These are phyloP conservation scores for Durotheca rogersii DNA, from an alignment of 495 filamentous ascomycete species.

Conservation along the genomic window DNA sequence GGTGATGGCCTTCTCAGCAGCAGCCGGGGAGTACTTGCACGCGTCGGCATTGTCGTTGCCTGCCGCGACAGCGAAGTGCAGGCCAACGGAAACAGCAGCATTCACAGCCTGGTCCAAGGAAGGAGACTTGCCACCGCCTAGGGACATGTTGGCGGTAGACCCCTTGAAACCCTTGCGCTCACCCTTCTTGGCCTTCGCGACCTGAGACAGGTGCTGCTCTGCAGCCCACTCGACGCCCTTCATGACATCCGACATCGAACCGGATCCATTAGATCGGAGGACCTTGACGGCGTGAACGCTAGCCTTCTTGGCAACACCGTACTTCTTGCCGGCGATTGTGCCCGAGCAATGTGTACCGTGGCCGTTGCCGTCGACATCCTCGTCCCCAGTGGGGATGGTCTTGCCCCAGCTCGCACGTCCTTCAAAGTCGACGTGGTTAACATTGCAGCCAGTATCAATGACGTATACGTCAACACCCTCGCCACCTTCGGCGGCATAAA, in stretches of 20 bases:
- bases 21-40: conserved; percentile 99
- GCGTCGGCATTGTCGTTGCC: conserved; percentile 98
- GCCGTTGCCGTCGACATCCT: conserved; percentile 92
- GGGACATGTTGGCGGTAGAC: conserved; percentile 97
- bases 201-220: conserved; percentile 69
- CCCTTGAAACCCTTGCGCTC: conserved; percentile 97
- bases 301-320: conserved; percentile 99
- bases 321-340: conserved; percentile 96
- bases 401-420: conserved; percentile 95
- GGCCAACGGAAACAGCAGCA: conserved; percentile 82
- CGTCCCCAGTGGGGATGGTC: conserved; percentile 84
- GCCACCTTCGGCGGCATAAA: conserved; percentile 86
- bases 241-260: conserved; percentile 97
- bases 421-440: conserved; percentile 93
- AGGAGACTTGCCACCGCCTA: conserved; percentile 92
- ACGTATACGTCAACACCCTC: conserved; percentile 99
- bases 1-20: conserved; percentile 88
- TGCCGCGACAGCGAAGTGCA: conserved; percentile 97
- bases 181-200: conserved; percentile 73
- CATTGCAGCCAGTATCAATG: conserved; percentile 96
- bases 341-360: conserved; percentile 99
- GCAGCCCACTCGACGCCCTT: conserved; percentile 97
- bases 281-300: conserved; percentile 97
- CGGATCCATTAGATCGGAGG: conserved; percentile 93
- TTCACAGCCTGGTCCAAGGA: conserved; percentile 92